A percentile compares a stretch with the other conserved stretches of the same genome.
Conservation (phyloP, 2,329 filamentous ascomycete genomes). For the Aureobasidium sp. region DNA sequence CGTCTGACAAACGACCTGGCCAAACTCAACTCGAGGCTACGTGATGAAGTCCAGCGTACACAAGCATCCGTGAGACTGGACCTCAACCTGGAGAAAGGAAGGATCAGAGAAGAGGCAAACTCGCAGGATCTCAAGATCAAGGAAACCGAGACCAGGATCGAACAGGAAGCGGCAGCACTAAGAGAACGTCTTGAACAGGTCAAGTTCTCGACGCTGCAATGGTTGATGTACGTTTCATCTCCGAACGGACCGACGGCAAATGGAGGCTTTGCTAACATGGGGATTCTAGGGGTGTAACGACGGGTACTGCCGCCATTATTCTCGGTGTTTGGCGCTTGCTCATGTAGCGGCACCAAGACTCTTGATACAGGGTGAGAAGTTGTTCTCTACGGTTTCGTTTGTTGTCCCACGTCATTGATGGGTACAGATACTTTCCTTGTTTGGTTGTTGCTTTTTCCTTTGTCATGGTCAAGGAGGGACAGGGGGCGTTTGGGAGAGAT, state of each 20-base stretch:
- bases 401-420: not conserved
- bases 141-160: conserved; percentile 96
- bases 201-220: conserved; percentile 96
- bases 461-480: not conserved
- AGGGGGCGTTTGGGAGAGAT: not conserved
- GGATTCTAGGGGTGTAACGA: conserved; percentile 50
- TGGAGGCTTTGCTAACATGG: conserved; percentile 2
- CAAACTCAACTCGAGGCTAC: conserved; percentile 79
- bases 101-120: conserved; percentile 92
- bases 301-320: conserved; percentile 57
- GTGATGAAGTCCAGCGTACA: conserved; percentile 90
- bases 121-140: conserved; percentile 96
- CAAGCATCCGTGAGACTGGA: conserved; percentile 89
- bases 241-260: not conserved
- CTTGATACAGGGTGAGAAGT: not conserved
- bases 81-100: conserved; percentile 90
- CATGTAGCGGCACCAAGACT: conserved; percentile 38
- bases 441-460: not conserved
- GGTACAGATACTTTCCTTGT: not conserved
- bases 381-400: conserved; percentile 1
- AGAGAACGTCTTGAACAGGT: conserved; percentile 91
- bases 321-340: conserved; percentile 59
- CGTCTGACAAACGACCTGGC: conserved; percentile 88
- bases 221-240: conserved; percentile 72
- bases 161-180: conserved; percentile 88